Base-by-base conservation (phyloP, 2,329 filamentous ascomycete species). In the Alternaria panax region DNA sequence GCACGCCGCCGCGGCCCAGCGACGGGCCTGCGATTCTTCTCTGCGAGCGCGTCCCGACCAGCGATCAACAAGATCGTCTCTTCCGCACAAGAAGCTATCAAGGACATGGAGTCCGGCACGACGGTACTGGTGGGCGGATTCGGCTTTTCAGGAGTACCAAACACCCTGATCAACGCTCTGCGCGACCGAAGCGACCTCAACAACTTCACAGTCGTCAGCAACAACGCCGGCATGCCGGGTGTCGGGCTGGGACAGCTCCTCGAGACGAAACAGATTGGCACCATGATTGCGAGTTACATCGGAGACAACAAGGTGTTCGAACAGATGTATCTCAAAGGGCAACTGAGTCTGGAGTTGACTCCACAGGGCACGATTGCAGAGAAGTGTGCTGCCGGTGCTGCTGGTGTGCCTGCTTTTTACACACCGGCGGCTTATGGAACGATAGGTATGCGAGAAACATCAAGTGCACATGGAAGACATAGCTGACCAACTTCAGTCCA, bases 341-440 rank as follows among this genome's bases (percentile, higher is more conserved):
- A 91, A 68, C 86, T 93, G 68, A 88, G 88, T 7, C 84, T 93
- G 63, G 90, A 93, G 78, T 81, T 93, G 41, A 92, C 89, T 55
- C 91, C 91, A 0, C 91, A 93, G 69, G 91, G 91, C 5, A 91
- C 89, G 0, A 82, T 92, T 51, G 90, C 89, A 0, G 90, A 92
- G 80, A 84, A 90, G 65, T 85, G 92, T 68, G 83, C 90, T 41
- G 90, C 90, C 7, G 91, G 87, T 1, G 91, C 90, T 4, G 89
- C 89, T 24, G 91, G 91, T 8, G 92, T 93, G 51, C 90, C 91
- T 1, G 91, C 91, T 0, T 93, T 95, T 74, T 95, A 88, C 72
- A 93, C 92, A 0, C 88, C 91, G 0, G 92, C 91, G 0, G 91
- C 73, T 79, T 78, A 80, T 54, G 88, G 88, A 57, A 91, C 89